Evolutionary conservation across 1,139 yeast genomes (phyloP).

Genomic region (Hansenula sp.): DNA sequence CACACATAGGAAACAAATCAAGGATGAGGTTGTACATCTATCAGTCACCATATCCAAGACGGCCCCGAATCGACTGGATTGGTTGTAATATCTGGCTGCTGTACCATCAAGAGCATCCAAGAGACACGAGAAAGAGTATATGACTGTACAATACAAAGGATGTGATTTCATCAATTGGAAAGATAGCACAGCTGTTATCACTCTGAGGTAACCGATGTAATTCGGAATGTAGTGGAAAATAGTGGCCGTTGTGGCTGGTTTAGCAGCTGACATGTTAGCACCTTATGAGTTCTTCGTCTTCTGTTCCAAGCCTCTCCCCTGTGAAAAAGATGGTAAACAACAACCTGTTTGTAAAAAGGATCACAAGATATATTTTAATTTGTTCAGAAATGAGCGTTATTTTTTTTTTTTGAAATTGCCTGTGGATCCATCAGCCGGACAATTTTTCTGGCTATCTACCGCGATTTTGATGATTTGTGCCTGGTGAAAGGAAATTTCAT

Average conservation of each 20-base stretch:
- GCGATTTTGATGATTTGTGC: neutral
- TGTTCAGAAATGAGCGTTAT: neutral
- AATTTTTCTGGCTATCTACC: too few species aligned
- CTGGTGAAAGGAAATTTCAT: too few species aligned
- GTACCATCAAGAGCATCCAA: conserved; percentile 96
- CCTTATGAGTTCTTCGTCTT: too few species aligned
- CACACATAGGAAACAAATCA: conserved; percentile 80
- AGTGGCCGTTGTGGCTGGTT: conserved; percentile 33
- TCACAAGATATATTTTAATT: too few species aligned
- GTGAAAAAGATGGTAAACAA: too few species aligned
- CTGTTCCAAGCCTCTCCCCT: too few species aligned
- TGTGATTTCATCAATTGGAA: conserved; percentile 78
- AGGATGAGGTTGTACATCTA: conserved; percentile 90
- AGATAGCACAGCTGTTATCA: conserved; percentile 75
- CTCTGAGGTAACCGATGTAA: conserved; percentile 83
- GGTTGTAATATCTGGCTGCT: conserved; percentile 87
- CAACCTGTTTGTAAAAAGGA: too few species aligned
- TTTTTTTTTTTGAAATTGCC: too few species aligned
- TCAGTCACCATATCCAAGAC: conserved; percentile 99
- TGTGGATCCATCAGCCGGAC: neutral
- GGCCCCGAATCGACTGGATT: conserved; percentile 92
- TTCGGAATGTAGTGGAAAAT: conserved; percentile 84
- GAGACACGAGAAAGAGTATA: conserved; percentile 86
- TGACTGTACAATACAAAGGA: conserved; percentile 70
- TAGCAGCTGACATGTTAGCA: neutral